Evolutionary conservation across 176 grass and related monocot genomes (phyloP), one percentile per base, ranked within the genome.

Genomic region (Oropetium thomaeum): DNA sequence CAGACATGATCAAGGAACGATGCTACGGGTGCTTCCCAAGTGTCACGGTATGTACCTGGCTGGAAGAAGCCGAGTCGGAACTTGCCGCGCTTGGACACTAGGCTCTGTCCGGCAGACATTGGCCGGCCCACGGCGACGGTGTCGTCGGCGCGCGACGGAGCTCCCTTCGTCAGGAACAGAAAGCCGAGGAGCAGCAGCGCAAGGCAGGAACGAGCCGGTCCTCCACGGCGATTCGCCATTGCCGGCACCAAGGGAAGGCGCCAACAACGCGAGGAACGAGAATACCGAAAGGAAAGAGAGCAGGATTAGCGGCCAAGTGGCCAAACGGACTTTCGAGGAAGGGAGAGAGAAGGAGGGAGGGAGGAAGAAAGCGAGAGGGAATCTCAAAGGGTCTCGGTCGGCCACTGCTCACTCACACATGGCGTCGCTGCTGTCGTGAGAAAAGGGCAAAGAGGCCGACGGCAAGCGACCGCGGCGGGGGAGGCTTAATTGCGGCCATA

Each of bases 61-160:
- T 65, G 78, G 72, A 87, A 87, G 78, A 87, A 87, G 8, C 84
- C 84, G 44, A 87, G 73, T n/a, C 60, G 70, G 80, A 87, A 83
- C 74, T 83, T 87, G 80, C 80, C 85, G 9, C 68, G 61, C 62
- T 45, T 82, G 73, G 85, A 83, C 52, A 83, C 80, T 2, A 87
- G 80, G 61, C 27, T 73, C 40, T 74, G 61, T 1, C 16, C 5
- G 52, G 68, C 79, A 67, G 60, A 78, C 1, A 87, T 38, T 60
- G 79, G 74, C 60, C 26, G 67, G 20, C 20, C 51, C 30, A 10
- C 67, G 40, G 41, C 20, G n/a, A 87, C 49, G 25, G 67, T 78
- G 29, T 87, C 79, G 14, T 6, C 14, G 40, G 74, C 85, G 5
- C 3, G 59, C 40, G 32, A 78, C 60, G 49, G 79, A 0, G n/a